Conservation (phyloP, 1,139 yeast genomes). For the Yamadazyma buinensis region DNA sequence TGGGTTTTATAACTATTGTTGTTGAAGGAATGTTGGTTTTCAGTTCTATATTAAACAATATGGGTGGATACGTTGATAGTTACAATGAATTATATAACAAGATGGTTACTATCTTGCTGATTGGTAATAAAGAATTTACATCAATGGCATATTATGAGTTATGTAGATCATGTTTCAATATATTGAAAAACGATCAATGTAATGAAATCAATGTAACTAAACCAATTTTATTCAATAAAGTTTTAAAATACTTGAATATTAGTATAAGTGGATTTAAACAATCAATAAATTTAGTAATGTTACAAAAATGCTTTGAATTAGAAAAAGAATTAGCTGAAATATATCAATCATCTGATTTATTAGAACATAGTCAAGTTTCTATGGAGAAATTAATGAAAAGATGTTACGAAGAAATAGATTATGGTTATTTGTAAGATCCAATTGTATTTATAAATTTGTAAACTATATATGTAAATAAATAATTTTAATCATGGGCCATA, state of each 20-base stretch:
- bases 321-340: constrained; percentile 32
- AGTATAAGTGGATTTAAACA: constrained; percentile 44
- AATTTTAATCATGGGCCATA: neutral
- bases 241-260: constrained; percentile 34
- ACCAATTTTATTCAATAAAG: constrained; percentile 19
- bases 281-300: constrained; percentile 26
- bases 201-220: constrained; percentile 4
- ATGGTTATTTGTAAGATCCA: constrained; percentile 16
- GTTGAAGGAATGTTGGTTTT: constrained; percentile 40
- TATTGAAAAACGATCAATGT: constrained; percentile 13
- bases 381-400: constrained; percentile 26
- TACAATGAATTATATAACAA: constrained; percentile 27
- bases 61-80: constrained; percentile 36
- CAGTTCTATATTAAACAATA: constrained; percentile 31
- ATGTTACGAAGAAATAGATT: constrained; percentile 27
- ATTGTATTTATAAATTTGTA: neutral
- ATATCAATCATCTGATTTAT: constrained; percentile 24
- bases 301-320: constrained; percentile 26
- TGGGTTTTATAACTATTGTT: constrained; percentile 37
- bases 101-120: constrained; percentile 39
- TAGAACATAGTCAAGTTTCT: constrained; percentile 30
- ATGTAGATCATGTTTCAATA: constrained; percentile 25
- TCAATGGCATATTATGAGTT: constrained; percentile 38
- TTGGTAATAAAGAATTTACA: constrained; percentile 28
- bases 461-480: neutral